Conservation (phyloP, 2,329 filamentous ascomycete genomes). For the Colletotrichum plurivorum region DNA sequence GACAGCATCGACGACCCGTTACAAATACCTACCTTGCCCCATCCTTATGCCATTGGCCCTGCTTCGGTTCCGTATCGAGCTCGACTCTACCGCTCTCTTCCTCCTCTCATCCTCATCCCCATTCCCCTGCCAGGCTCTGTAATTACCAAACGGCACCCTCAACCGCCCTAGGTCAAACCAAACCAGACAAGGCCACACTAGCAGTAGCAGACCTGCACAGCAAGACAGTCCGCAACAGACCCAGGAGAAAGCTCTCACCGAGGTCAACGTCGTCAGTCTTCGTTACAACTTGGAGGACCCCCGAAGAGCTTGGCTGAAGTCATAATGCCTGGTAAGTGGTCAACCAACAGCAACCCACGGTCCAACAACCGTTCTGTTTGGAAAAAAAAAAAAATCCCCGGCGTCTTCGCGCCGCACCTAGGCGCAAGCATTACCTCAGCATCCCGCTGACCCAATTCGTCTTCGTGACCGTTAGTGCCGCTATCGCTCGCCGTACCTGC, state of each 20-base stretch:
- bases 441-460: constrained; percentile 23
- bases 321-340: constrained; percentile 36
- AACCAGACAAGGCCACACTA: too few relatives aligned
- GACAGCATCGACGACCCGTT: constrained; percentile 33
- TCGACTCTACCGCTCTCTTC: background rate
- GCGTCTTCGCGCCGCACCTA: background rate
- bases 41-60: constrained; percentile 10
- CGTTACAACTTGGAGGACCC: background rate
- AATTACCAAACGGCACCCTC: too few relatives aligned
- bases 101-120: background rate
- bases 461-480: constrained; percentile 57
- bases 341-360: background rate
- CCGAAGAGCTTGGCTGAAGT: background rate
- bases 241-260: too few relatives aligned
- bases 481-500: constrained; percentile 71
- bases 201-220: too few relatives aligned
- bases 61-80: background rate
- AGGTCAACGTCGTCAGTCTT: background rate
- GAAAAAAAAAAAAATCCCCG: background rate
- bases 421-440: background rate
- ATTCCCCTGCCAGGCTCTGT: too few relatives aligned
- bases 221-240: too few relatives aligned
- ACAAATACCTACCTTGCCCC: constrained; percentile 36
- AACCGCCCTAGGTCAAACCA: too few relatives aligned
- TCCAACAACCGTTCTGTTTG: background rate